Evolutionary conservation across 1,139 yeast genomes (phyloP).

Genomic region (Blastobotrys indianensis): DNA sequence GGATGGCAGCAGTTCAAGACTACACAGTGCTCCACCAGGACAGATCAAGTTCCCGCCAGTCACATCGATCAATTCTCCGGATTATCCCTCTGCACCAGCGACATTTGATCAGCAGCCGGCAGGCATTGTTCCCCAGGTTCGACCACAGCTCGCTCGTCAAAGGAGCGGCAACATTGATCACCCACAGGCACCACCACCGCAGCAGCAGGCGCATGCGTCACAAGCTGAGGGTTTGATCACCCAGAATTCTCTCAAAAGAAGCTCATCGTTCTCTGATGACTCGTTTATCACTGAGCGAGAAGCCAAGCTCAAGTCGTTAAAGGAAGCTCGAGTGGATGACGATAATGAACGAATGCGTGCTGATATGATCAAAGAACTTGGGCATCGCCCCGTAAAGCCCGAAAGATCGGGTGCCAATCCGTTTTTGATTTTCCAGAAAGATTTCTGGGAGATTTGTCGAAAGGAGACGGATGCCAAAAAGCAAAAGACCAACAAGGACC

Average conservation of each 20-base stretch:
- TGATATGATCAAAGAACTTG: constrained; percentile 34
- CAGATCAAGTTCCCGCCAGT: neutral
- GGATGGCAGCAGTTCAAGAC: constrained; percentile 13
- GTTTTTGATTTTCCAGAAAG: constrained; percentile 40
- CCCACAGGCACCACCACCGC: constrained; percentile 2
- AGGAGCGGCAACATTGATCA: neutral
- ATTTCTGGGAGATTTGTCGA: constrained; percentile 39
- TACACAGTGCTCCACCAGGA: constrained; percentile 12
- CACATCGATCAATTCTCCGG: neutral
- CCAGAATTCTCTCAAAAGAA: neutral
- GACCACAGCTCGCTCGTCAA: neutral
- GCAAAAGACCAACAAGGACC: constrained; percentile 28
- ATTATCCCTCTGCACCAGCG: neutral
- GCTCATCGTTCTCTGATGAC: neutral
- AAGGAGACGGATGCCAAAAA: constrained; percentile 34
- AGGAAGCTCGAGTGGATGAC: constrained; percentile 22
- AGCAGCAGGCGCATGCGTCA: neutral
- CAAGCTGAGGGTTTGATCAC: neutral
- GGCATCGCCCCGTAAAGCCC: constrained; percentile 38
- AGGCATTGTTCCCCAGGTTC: neutral
- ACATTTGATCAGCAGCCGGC: neutral
- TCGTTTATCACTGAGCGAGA: constrained; percentile 8
- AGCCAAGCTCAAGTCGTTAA: constrained; percentile 21
- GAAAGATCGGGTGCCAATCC: constrained; percentile 39
- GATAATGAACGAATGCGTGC: constrained; percentile 34